Evolutionary conservation across 1,284 basidiomycete genomes (phyloP), one percentile per base, ranked within the genome.

Genomic region (Amylostereum areolatum): DNA sequence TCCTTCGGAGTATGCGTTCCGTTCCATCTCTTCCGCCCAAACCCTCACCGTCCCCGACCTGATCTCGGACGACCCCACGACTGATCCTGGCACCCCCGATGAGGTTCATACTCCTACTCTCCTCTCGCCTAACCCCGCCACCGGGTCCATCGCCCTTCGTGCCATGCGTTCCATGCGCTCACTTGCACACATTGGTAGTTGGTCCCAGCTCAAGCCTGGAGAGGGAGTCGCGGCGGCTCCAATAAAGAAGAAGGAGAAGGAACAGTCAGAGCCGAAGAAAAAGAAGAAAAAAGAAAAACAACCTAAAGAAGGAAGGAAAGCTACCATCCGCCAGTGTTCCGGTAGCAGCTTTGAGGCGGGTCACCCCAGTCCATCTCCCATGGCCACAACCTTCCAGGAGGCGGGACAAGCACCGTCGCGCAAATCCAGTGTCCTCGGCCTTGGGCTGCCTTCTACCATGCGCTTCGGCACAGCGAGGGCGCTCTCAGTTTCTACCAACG

Each of bases 141-240:
- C 70, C 25, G 78, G 76, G 32, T 88, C 85, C 0, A 84, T 90
- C 46, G 88, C 87, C 1, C 50, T 90, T 10, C 78, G 87, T 11
- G 87, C 88, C 2, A 89, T 90, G 69, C 74, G 81, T 39, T 83
- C 81, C 18, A 80, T 90, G 57, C 72, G 81, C 32, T 85, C 81
- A 2, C 66, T 90, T 46, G 85, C 88, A 3, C 68, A 80, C 40
- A 80, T 90, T 46, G 77, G 81, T 1, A 82, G 81, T 57, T 87
- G 85, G 84, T 77, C 77, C 8, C 81, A 83, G 57, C 66, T 80
- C 44, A 74, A 68, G 61, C 68, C 56, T 28, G 67, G 27, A 51
- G 67, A 63, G 56, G n/a, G n/a, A n/a, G n/a, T n/a, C n/a, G 71
- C 71, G 48, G 66, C 68, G 47, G 61, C 18, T 12, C 55, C 59